Conservation (phyloP, 352 stramenopile genomes). For the Phytopythium helicoides region DNA sequence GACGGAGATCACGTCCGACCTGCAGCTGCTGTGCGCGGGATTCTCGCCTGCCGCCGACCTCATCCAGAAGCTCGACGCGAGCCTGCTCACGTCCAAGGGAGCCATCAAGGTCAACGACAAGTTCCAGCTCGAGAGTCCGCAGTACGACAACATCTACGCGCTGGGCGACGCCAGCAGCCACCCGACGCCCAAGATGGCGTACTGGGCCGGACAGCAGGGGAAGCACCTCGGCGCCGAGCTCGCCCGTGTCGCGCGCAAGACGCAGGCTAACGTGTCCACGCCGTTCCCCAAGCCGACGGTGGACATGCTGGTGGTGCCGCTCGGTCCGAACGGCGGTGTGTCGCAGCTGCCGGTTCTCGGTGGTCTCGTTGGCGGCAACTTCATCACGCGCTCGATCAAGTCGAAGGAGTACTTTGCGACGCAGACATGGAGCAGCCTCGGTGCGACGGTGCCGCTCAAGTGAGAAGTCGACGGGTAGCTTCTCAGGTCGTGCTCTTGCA, state of each 20-base stretch:
- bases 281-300: slow-evolving; percentile 35
- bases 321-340: slow-evolving; percentile 54
- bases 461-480: slow-evolving; percentile 10
- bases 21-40: slow-evolving; percentile 47
- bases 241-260: slow-evolving; percentile 32
- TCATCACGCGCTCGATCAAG: slow-evolving; percentile 47
- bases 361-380: slow-evolving; percentile 47
- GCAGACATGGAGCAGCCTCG: slow-evolving; percentile 31
- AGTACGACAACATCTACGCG: slow-evolving; percentile 49
- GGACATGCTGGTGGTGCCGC: slow-evolving; percentile 33
- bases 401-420: slow-evolving; percentile 43
- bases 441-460: slow-evolving; percentile 30
- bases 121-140: slow-evolving; percentile 38
- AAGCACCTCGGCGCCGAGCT: slow-evolving; percentile 39
- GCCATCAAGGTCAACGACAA: slow-evolving; percentile 44
- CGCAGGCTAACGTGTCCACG: slow-evolving; percentile 32
- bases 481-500: background rate
- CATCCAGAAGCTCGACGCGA: slow-evolving; percentile 27
- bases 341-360: slow-evolving; percentile 49
- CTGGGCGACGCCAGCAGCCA: slow-evolving; percentile 53
- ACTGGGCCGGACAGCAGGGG: slow-evolving; percentile 37
- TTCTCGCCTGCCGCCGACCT: slow-evolving; percentile 38
- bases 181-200: slow-evolving; percentile 37
- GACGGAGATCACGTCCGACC: slow-evolving; percentile 51
- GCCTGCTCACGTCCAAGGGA: slow-evolving; percentile 30